phyloP scores from a whole-genome alignment of 192 early-diverging fungal species.

The Phlyctochytrium planicorne region DNA sequence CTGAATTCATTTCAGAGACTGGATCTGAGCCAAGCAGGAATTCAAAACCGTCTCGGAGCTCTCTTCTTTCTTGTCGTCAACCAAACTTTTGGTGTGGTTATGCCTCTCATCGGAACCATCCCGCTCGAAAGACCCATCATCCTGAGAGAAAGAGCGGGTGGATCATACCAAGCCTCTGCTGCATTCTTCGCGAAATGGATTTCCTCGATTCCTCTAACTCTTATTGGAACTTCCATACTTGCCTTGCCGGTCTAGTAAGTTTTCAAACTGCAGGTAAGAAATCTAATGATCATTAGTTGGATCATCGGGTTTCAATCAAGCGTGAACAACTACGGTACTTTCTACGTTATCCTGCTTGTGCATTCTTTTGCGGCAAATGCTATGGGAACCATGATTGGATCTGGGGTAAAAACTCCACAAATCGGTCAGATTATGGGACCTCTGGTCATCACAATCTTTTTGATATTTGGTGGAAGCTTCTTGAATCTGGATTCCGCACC shows the following conservation, averaged over 20 bases:
- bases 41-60: neutral
- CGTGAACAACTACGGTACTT: too few species aligned
- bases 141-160: conserved; percentile 59
- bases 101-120: conserved; percentile 48
- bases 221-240: too few species aligned
- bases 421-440: neutral
- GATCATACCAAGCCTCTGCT: conserved; percentile 60
- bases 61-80: neutral
- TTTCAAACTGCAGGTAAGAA: too few species aligned
- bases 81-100: conserved; percentile 29
- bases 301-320: too few species aligned
- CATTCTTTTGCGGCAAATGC: too few species aligned
- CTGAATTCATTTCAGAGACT: too few species aligned
- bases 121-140: conserved; percentile 19
- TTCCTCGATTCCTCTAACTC: too few species aligned
- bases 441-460: neutral
- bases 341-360: too few species aligned
- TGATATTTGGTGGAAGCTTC: conserved; percentile 35
- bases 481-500: conserved; percentile 24
- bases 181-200: conserved; percentile 66
- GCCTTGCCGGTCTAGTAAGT: too few species aligned
- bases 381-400: conserved; percentile 21
- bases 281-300: too few species aligned
- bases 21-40: neutral
- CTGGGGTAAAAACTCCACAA: neutral